Conservation (phyloP, 1,139 yeast species). For the Hansenula lynferdii region DNA sequence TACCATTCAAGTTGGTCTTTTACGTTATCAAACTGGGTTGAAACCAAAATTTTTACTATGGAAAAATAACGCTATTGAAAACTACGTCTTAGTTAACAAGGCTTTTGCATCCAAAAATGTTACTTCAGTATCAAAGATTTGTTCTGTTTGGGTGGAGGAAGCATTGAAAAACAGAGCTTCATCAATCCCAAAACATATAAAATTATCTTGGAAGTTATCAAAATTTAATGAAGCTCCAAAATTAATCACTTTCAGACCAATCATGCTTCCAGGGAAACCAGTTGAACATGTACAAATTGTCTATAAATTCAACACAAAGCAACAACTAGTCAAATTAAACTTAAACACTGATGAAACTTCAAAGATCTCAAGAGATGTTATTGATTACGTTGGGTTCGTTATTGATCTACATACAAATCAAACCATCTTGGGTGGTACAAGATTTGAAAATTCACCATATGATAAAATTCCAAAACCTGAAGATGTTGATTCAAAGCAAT, state of each 20-base stretch:
- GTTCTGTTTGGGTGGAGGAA: slow-evolving; percentile 60
- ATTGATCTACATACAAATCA: slow-evolving; percentile 69
- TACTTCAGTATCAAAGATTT: slow-evolving; percentile 42
- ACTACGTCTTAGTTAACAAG: slow-evolving; percentile 59
- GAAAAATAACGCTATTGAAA: slow-evolving; percentile 70
- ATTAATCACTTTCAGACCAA: slow-evolving; percentile 64
- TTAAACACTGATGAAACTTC: slow-evolving; percentile 40
- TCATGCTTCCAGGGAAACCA: slow-evolving; percentile 54
- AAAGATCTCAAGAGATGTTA: slow-evolving; percentile 51
- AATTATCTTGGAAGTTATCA: slow-evolving; percentile 71
- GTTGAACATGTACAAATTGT: slow-evolving; percentile 67
- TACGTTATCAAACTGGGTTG: slow-evolving; percentile 57
- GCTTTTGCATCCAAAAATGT: slow-evolving; percentile 55
- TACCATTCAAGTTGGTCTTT: slow-evolving; percentile 59
- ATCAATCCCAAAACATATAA: slow-evolving; percentile 53
- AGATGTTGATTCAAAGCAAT: slow-evolving; percentile 31
- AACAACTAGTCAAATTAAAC: slow-evolving; percentile 52
- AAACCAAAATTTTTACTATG: slow-evolving; percentile 64
- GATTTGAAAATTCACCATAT: slow-evolving; percentile 57
- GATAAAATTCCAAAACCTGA: slow-evolving; percentile 34
- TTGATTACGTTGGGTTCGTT: slow-evolving; percentile 72
- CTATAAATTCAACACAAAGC: slow-evolving; percentile 72
- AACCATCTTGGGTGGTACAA: slow-evolving; percentile 69
- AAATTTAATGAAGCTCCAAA: slow-evolving; percentile 71
- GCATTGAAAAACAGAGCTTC: slow-evolving; percentile 46